Percentiles rank a stretch among this genome's conserved stretches.
phyloP scores from a whole-genome alignment of 2,329 filamentous ascomycete genomes.

The Endothia cerciana region DNA sequence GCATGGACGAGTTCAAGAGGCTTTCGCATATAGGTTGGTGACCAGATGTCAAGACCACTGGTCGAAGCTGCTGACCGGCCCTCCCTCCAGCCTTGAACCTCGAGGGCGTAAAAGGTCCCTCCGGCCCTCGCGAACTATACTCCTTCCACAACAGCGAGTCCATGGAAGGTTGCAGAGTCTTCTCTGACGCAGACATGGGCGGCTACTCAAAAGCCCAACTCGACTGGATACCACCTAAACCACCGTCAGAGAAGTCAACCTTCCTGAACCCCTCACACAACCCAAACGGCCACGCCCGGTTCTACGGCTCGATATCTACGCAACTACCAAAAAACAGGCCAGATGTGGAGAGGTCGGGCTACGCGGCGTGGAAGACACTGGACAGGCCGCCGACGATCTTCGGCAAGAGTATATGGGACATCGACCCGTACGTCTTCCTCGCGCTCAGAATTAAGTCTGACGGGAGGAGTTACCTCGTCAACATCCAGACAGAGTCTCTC shows the following conservation, averaged over 20 bases:
- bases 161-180: conserved; percentile 67
- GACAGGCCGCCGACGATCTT: conserved; percentile 81
- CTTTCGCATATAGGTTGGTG: conserved; percentile 57
- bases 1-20: conserved; percentile 63
- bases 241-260: conserved; percentile 25
- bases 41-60: background rate
- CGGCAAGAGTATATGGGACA: conserved; percentile 83
- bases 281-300: conserved; percentile 68
- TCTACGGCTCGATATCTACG: conserved; percentile 87
- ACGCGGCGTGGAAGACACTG: conserved; percentile 85
- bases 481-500: conserved; percentile 92
- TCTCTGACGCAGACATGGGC: conserved; percentile 86
- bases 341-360: conserved; percentile 79
- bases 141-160: conserved; percentile 59
- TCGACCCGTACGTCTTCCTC: conserved; percentile 86
- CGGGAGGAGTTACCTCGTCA: conserved; percentile 89
- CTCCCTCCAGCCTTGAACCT: conserved; percentile 62
- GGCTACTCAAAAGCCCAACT: conserved; percentile 79
- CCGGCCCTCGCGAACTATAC: conserved; percentile 66
- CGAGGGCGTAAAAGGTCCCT: conserved; percentile 69
- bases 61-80: conserved; percentile 24
- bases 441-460: conserved; percentile 89
- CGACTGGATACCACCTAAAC: conserved; percentile 57
- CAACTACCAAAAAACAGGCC: conserved; percentile 75
- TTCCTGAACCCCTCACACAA: conserved; percentile 35